A percentile compares a stretch with the other conserved stretches of the same genome.
Conservation (phyloP, 2,329 filamentous ascomycete species). For the Sporothrix luriei region DNA sequence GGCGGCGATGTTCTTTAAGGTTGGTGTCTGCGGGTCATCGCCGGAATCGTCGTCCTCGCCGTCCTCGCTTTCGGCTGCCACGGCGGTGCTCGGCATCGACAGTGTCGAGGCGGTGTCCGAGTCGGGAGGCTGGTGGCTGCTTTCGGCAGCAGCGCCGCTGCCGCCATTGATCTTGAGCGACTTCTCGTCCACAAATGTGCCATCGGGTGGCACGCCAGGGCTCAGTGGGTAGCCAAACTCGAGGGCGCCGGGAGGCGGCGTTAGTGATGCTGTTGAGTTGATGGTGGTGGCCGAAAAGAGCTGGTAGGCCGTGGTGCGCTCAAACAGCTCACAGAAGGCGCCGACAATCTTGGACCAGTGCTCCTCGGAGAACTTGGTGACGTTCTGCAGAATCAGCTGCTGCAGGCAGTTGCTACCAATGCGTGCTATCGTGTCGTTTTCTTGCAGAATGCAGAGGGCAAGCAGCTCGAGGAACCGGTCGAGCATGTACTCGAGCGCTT, state of each 20-base stretch:
- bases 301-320: constrained; percentile 90
- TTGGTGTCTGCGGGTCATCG: constrained; percentile 45
- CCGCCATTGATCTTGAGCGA: constrained; percentile 57
- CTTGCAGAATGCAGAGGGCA: constrained; percentile 95
- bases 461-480: constrained; percentile 95
- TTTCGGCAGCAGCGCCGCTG: constrained; percentile 39
- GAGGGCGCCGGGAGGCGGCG: constrained; percentile 57
- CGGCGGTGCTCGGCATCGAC: constrained; percentile 39
- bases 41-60: constrained; percentile 39
- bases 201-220: constrained; percentile 39
- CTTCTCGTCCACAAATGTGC: constrained; percentile 52
- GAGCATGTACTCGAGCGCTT: constrained; percentile 94
- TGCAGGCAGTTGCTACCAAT: constrained; percentile 99
- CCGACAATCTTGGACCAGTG: constrained; percentile 96
- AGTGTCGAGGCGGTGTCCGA: constrained; percentile 41
- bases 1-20: constrained; percentile 30
- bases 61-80: constrained; percentile 43
- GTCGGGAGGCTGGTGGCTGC: constrained; percentile 38
- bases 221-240: constrained; percentile 53
- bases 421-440: constrained; percentile 96
- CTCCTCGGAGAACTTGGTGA: constrained; percentile 80
- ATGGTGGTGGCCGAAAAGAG: constrained; percentile 81
- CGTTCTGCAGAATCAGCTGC: constrained; percentile 94
- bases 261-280: constrained; percentile 55
- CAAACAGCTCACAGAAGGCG: constrained; percentile 94